Evolutionary conservation across 2,329 filamentous ascomycete genomes (phyloP).

Genomic region (Pyricularia pennisetigena): DNA sequence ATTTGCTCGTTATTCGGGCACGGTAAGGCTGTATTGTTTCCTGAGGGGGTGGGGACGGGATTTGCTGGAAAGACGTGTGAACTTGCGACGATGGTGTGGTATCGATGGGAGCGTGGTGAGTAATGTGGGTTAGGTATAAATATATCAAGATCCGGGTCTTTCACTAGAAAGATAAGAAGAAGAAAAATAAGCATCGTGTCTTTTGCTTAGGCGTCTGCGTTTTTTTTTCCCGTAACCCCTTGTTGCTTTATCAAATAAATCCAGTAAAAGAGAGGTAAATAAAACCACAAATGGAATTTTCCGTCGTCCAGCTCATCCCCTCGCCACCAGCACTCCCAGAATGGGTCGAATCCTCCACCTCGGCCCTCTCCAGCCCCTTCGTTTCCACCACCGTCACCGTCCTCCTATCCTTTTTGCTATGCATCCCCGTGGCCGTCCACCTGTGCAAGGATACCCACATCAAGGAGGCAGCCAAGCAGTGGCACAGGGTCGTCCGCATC

Average conservation of each 20-base stretch:
- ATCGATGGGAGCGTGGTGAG: not conserved
- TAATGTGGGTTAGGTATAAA: not conserved
- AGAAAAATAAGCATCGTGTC: too few relatives aligned
- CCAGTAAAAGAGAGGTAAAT: not conserved
- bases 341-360: not conserved
- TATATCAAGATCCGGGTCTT: not conserved
- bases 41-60: too few relatives aligned
- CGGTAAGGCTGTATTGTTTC: not conserved
- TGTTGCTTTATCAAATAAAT: not conserved
- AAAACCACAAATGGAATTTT: not conserved
- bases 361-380: not conserved
- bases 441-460: not conserved
- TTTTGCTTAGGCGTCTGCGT: too few relatives aligned
- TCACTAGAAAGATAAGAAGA: not conserved
- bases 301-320: not conserved
- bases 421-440: not conserved
- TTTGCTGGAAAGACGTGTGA: not conserved
- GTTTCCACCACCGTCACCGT: not conserved
- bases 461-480: not conserved
- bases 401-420: not conserved
- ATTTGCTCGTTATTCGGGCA: not conserved
- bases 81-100: not conserved
- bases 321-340: not conserved
- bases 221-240: too few relatives aligned
- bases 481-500: not conserved